Evolutionary conservation across 2,329 filamentous ascomycete species (phyloP).

Genomic region (Trichoderma sp.): DNA sequence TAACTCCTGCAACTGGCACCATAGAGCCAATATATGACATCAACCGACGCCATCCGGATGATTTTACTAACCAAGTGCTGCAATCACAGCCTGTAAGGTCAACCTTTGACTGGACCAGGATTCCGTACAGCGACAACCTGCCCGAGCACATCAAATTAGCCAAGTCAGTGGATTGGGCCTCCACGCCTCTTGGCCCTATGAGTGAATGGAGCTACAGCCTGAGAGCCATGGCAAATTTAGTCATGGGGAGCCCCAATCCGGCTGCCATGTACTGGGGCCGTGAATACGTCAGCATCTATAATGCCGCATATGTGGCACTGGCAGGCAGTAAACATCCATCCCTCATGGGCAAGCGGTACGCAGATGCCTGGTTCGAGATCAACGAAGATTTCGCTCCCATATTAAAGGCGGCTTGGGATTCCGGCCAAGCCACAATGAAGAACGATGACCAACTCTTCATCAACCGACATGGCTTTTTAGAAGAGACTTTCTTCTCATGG

Average conservation of each 20-base stretch:
- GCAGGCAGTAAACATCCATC: slow-evolving; percentile 74
- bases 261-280: slow-evolving; percentile 78
- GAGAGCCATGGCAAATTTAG: slow-evolving; percentile 74
- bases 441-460: slow-evolving; percentile 78
- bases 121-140: slow-evolving; percentile 61
- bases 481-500: slow-evolving; percentile 83
- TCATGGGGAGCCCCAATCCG: slow-evolving; percentile 76
- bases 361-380: slow-evolving; percentile 68
- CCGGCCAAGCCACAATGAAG: slow-evolving; percentile 79
- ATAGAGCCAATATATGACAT: slow-evolving; percentile 20
- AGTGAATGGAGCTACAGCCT: slow-evolving; percentile 70
- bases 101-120: slow-evolving; percentile 79
- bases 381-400: slow-evolving; percentile 69
- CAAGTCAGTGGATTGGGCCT: slow-evolving; percentile 68
- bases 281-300: slow-evolving; percentile 67
- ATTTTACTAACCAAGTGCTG: slow-evolving; percentile 39
- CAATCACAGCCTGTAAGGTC: slow-evolving; percentile 36
- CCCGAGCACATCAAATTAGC: slow-evolving; percentile 72
- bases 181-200: slow-evolving; percentile 72
- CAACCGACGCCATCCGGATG: slow-evolving; percentile 38
- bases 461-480: slow-evolving; percentile 63
- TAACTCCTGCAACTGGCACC: neutral
- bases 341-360: slow-evolving; percentile 71
- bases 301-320: slow-evolving; percentile 67
- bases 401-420: slow-evolving; percentile 63